Evolutionary conservation across 139 green algal genomes (phyloP).

Genomic region (Trebouxia sp.): DNA sequence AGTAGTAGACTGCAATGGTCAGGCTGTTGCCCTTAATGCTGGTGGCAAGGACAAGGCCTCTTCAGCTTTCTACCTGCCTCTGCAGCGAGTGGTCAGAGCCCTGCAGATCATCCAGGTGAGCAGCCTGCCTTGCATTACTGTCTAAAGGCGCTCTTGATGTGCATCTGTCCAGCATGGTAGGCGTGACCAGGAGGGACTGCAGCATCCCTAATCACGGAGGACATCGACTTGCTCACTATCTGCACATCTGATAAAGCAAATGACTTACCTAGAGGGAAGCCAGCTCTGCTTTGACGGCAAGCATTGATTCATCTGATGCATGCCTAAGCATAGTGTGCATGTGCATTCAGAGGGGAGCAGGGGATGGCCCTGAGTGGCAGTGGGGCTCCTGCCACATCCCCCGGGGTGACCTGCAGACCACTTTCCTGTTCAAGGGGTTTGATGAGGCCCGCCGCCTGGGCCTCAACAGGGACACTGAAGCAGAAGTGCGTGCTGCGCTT

Average conservation of each 20-base stretch:
- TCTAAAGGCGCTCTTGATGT: not conserved
- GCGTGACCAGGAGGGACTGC: too few relatives aligned
- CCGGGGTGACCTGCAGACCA: slow-evolving; percentile 75
- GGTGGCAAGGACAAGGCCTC: slow-evolving; percentile 85
- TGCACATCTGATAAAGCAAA: too few relatives aligned
- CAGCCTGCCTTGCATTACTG: not conserved
- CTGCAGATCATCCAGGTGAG: slow-evolving; percentile 70
- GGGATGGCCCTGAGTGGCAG: slow-evolving; percentile 41
- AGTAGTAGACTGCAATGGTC: slow-evolving; percentile 80
- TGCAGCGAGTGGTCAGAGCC: slow-evolving; percentile 80
- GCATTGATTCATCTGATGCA: too few relatives aligned
- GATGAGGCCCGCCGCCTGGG: slow-evolving; percentile 87
- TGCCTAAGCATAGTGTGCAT: too few relatives aligned
- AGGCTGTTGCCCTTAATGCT: slow-evolving; percentile 87
- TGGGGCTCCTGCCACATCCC: slow-evolving; percentile 46
- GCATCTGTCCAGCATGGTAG: not conserved
- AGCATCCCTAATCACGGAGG: too few relatives aligned
- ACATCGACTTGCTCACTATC: too few relatives aligned
- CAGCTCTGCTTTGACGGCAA: too few relatives aligned
- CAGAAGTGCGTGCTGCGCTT: slow-evolving; percentile 47
- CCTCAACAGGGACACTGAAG: slow-evolving; percentile 75
- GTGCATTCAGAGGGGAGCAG: not conserved
- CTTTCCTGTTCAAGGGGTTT: slow-evolving; percentile 91
- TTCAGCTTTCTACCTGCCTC: slow-evolving; percentile 89
- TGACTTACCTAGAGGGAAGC: too few relatives aligned